Base-by-base conservation (phyloP, 176 grass and related monocot genomes). In the Hordeum marinum region DNA sequence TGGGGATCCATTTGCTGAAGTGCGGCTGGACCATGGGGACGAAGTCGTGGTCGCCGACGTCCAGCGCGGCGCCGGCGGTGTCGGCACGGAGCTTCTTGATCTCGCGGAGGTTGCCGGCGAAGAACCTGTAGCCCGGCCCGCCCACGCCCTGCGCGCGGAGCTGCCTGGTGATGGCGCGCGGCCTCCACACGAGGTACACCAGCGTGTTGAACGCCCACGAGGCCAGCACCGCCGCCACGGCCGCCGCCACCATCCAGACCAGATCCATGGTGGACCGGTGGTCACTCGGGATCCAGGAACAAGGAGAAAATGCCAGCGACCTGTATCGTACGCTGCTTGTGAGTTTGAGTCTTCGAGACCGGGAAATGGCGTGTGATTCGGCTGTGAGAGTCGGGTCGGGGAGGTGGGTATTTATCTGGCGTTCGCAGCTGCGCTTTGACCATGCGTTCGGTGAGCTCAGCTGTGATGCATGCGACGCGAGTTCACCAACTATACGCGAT, bases 11-110 rank as follows among this genome's bases (percentile, higher is more conserved):
- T 63, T 86, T 83, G 63, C n/a, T 67, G 45, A 83, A 67, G 55
- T 94, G 79, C 0, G 83, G 86, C 43, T 90, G 85, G 59, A 94
- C 90, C 60, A 89, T 68, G 74, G 85, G 59, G 57, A 77, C n/a
- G 78, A 92, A 68, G 76, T 94, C 90, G 41, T 94, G 87, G 40
- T 39, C 57, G 37, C 18, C 24, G 74, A 66, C 20, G 52, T 80
- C 85, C 3, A 94, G 77, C 54, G 45, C 26, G 34, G 25, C 6
- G 25, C 11, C 55, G 26, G 75, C 85, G 21, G 2, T 48, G 0
- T 77, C 85, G 25, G 11, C 76, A 15, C 68, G 85, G 46, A 94
- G 80, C 23, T 20, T 37, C 82, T 66, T 87, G 62, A 94, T 88
- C 62, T 92, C 90, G 35, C 4, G n/a, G 45, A 92, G 72, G 43